Evolutionary conservation across 2,329 filamentous ascomycete genomes (phyloP).

Genomic region (Epichloe glyceriae): DNA sequence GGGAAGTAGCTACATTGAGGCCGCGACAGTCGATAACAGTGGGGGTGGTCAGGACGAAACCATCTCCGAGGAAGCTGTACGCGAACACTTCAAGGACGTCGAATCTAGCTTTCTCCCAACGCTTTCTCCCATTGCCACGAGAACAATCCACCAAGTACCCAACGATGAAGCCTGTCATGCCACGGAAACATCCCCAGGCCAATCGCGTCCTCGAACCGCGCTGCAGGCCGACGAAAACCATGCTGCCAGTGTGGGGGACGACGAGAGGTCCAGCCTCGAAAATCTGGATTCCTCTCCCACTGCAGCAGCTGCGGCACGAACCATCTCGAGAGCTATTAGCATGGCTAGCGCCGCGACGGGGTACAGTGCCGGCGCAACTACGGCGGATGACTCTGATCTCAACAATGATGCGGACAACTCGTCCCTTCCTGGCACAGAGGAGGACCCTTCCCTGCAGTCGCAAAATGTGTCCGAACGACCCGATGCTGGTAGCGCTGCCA

Average conservation of each 20-base stretch:
- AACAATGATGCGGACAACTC: slow-evolving; percentile 17
- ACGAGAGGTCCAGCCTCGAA: slow-evolving; percentile 38
- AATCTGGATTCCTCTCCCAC: slow-evolving; percentile 44
- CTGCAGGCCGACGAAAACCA: slow-evolving; percentile 8
- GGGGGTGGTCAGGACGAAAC: slow-evolving; percentile 27
- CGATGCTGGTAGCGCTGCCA: slow-evolving; percentile 35
- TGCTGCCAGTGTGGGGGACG: slow-evolving; percentile 23
- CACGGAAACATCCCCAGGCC: slow-evolving; percentile 33
- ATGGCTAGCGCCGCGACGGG: slow-evolving; percentile 22
- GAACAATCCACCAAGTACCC: slow-evolving; percentile 21
- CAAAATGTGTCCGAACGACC: slow-evolving; percentile 18
- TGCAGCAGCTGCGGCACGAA: slow-evolving; percentile 39
- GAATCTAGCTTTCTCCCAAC: slow-evolving; percentile 53
- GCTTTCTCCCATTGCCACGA: slow-evolving; percentile 40
- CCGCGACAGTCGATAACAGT: slow-evolving; percentile 23
- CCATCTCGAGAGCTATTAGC: slow-evolving; percentile 38
- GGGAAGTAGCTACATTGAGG: slow-evolving; percentile 31
- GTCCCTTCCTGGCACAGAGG: slow-evolving; percentile 16
- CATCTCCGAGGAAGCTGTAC: slow-evolving; percentile 38
- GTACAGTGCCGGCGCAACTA: slow-evolving; percentile 2
- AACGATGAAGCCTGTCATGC: slow-evolving; percentile 40
- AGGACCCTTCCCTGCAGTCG: slow-evolving; percentile 18
- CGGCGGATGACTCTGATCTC: slow-evolving; percentile 10
- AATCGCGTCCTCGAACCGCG: slow-evolving; percentile 16
- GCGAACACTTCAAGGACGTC: slow-evolving; percentile 46